Evolutionary conservation across 345 rosid species (phyloP).

Genomic region (Gossypium longicalyx): DNA sequence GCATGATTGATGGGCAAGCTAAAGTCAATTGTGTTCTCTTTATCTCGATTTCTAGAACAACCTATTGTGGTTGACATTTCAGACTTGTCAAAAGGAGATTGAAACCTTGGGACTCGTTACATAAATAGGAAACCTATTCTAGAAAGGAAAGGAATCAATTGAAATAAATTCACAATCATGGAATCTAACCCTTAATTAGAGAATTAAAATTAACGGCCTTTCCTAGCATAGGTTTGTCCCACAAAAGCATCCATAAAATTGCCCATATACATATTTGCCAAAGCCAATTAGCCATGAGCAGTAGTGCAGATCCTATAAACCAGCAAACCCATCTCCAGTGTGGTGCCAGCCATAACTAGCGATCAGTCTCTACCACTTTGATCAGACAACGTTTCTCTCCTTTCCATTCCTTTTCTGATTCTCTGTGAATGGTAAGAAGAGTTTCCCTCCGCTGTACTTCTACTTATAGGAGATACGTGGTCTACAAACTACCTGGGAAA

Average conservation of each 20-base stretch:
- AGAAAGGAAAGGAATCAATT: too few relatives aligned
- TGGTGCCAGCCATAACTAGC: not conserved
- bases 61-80: too few relatives aligned
- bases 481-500: not conserved
- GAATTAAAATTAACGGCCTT: too few relatives aligned
- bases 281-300: not conserved
- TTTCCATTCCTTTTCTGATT: not conserved
- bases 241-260: not conserved
- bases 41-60: too few relatives aligned
- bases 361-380: not conserved
- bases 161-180: too few relatives aligned
- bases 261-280: not conserved
- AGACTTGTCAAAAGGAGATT: too few relatives aligned
- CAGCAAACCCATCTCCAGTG: not conserved
- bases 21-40: too few relatives aligned
- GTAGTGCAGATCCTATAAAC: not conserved
- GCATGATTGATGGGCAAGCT: too few relatives aligned
- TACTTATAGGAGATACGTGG: not conserved
- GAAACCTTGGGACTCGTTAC: too few relatives aligned
- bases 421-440: not conserved
- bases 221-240: too few relatives aligned
- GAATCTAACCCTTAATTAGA: too few relatives aligned
- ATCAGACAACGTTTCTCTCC: not conserved
- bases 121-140: too few relatives aligned
- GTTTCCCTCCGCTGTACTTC: not conserved